These are phyloP conservation scores for Lepidium aucheri DNA, from an alignment of 345 rosid genomes.

Conservation along the genomic window DNA sequence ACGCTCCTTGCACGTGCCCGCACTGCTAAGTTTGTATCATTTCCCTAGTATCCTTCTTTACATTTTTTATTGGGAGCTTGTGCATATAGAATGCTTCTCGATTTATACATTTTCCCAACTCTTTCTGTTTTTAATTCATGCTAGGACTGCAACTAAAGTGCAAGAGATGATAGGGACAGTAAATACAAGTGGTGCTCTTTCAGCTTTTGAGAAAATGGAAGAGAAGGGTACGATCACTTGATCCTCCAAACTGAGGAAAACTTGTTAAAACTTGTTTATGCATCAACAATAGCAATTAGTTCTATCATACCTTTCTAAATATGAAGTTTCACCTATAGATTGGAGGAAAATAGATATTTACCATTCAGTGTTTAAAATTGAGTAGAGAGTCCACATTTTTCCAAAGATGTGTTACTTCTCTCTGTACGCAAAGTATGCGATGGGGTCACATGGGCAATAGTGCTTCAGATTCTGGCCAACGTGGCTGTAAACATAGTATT, in stretches of 20 bases:
- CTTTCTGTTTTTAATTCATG: not conserved
- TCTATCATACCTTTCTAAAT: not conserved
- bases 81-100: not conserved
- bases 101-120: not conserved
- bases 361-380: not conserved
- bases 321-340: not conserved
- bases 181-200: conserved; percentile 59
- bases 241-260: not conserved
- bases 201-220: conserved; percentile 82
- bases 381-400: not conserved
- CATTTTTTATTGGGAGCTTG: not conserved
- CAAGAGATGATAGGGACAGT: conserved; percentile 78
- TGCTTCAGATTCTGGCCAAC: not conserved
- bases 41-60: not conserved
- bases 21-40: conserved; percentile 27
- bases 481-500: not conserved
- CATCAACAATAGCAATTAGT: not conserved
- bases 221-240: conserved; percentile 47
- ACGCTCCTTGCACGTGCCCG: conserved; percentile 71
- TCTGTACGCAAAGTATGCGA: not conserved
- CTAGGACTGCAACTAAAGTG: conserved; percentile 74
- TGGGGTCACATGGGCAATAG: not conserved
- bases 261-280: not conserved
- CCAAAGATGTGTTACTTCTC: not conserved
- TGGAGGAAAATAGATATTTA: not conserved